These are phyloP conservation scores for Catunica adiposa DNA, from an alignment of 2,329 filamentous ascomycete species.

Conservation along the genomic window DNA sequence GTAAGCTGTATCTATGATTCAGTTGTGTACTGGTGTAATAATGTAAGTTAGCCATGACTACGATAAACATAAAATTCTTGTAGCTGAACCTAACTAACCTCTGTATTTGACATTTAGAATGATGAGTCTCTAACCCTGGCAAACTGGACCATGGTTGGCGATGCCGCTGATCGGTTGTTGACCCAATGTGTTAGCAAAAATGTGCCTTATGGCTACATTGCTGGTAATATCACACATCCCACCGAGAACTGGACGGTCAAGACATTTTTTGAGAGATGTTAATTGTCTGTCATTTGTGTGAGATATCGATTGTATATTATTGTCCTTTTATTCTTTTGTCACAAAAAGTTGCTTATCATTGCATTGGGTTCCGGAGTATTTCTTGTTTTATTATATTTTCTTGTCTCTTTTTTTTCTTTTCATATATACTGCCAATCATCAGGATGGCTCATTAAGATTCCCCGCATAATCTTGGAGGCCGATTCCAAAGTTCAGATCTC, in stretches of 20 bases:
- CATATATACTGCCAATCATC: not conserved
- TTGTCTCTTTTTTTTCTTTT: not conserved
- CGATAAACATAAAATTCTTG: too few relatives aligned
- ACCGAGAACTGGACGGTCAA: slow-evolving; percentile 8
- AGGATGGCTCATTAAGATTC: not conserved
- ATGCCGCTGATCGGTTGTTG: slow-evolving; percentile 1
- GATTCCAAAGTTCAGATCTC: not conserved
- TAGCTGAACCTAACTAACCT: too few relatives aligned
- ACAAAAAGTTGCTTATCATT: not conserved
- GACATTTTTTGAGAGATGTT: slow-evolving; percentile 7
- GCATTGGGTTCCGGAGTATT: not conserved
- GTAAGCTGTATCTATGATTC: slow-evolving; percentile 8
- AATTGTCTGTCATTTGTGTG: not conserved
- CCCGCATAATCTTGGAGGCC: not conserved
- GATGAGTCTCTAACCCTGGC: slow-evolving; percentile 1
- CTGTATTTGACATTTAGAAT: not conserved
- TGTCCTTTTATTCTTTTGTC: not conserved
- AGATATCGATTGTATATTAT: not conserved
- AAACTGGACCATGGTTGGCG: slow-evolving; percentile 4
- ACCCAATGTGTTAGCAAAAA: slow-evolving; percentile 1
- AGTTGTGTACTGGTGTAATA: slow-evolving; percentile 11
- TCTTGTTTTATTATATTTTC: not conserved
- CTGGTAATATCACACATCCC: slow-evolving; percentile 1
- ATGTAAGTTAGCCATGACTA: slow-evolving; percentile 1
- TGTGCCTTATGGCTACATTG: slow-evolving; percentile 8